These are phyloP conservation scores for Eimeria praecox DNA, from an alignment of 169 alveolate species.

Conservation along the genomic window DNA sequence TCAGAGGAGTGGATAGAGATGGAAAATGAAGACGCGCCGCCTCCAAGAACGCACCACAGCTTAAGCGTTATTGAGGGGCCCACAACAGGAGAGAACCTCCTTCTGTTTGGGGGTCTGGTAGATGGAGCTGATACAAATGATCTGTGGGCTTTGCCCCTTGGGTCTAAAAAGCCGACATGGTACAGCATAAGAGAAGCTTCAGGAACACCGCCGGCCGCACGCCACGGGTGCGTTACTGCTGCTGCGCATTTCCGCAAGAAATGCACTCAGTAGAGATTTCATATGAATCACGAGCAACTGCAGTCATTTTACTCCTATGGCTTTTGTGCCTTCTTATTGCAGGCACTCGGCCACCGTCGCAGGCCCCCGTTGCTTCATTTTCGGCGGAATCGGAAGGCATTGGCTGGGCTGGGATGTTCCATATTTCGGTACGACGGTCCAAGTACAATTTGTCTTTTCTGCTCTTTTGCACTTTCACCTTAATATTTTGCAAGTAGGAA, in stretches of 20 bases:
- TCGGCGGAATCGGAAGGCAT: slow-evolving; percentile 39
- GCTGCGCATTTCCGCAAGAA: background rate
- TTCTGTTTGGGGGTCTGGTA: slow-evolving; percentile 42
- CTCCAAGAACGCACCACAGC: slow-evolving; percentile 38
- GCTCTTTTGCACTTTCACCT: background rate
- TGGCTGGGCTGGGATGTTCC: slow-evolving; percentile 60
- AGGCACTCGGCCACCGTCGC: slow-evolving; percentile 23
- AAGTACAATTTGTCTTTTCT: background rate
- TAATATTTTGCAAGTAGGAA: background rate
- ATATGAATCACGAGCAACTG: background rate
- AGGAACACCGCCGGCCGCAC: background rate
- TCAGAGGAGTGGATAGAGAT: slow-evolving; percentile 18
- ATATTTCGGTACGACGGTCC: background rate
- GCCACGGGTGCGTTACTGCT: slow-evolving; percentile 52
- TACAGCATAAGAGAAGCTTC: background rate
- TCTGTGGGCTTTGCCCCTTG: background rate
- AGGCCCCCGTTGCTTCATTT: slow-evolving; percentile 49
- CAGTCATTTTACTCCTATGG: background rate
- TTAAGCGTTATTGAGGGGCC: background rate
- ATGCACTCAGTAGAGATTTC: background rate
- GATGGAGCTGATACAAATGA: slow-evolving; percentile 5
- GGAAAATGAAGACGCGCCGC: background rate
- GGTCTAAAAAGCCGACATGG: background rate
- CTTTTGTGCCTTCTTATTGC: background rate
- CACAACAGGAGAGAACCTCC: background rate